Percentiles rank a stretch among this genome's conserved stretches.
Conservation (phyloP, 2,329 filamentous ascomycete species). For the Exophiala spinifera region DNA sequence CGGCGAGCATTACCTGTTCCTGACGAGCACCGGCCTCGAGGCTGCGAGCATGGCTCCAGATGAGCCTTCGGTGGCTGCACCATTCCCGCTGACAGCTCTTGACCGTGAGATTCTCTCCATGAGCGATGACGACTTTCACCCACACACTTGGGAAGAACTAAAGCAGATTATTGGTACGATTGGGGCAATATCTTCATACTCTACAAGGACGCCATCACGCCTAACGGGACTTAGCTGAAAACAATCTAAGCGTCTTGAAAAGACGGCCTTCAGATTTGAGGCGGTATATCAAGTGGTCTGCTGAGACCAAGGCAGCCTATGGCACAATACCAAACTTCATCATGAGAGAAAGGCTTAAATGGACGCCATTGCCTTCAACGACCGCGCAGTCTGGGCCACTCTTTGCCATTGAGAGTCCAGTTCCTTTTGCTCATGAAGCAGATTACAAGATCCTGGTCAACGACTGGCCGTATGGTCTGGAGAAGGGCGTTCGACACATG, state of each 20-base stretch:
- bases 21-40: neutral
- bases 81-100: slow-evolving; percentile 48
- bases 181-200: neutral
- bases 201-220: slow-evolving; percentile 6
- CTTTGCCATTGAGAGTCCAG: slow-evolving; percentile 45
- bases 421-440: slow-evolving; percentile 52
- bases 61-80: slow-evolving; percentile 3
- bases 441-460: slow-evolving; percentile 60
- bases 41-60: slow-evolving; percentile 3
- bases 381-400: slow-evolving; percentile 32
- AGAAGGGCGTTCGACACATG: slow-evolving; percentile 53
- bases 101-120: slow-evolving; percentile 50
- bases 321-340: slow-evolving; percentile 58
- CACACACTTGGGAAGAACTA: slow-evolving; percentile 53
- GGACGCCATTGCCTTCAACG: slow-evolving; percentile 37
- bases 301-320: slow-evolving; percentile 52
- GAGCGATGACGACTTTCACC: slow-evolving; percentile 52
- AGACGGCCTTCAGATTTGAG: slow-evolving; percentile 58
- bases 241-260: slow-evolving; percentile 56
- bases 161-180: slow-evolving; percentile 51
- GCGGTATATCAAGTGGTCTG: slow-evolving; percentile 60
- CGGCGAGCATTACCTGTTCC: slow-evolving; percentile 6
- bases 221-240: slow-evolving; percentile 37
- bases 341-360: slow-evolving; percentile 53
- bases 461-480: slow-evolving; percentile 63